phyloP scores from a whole-genome alignment of 106 monocot genomes.

The Agapanthus africanus region DNA sequence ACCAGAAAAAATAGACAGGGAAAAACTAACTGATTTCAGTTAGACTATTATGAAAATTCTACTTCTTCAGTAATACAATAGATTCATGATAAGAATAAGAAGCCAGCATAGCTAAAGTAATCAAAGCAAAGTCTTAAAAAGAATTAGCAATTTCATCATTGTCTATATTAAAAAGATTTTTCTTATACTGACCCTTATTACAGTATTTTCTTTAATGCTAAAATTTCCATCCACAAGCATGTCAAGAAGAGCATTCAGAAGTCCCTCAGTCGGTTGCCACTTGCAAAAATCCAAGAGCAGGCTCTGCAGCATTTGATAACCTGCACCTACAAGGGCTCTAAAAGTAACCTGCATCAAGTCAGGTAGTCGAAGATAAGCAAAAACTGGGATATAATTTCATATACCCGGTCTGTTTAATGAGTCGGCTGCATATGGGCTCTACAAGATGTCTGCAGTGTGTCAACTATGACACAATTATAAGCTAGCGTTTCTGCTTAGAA shows the following conservation, averaged over 20 bases:
- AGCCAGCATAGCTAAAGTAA: neutral
- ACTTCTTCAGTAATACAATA: neutral
- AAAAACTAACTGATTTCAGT: neutral
- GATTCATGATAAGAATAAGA: neutral
- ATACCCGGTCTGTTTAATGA: constrained; percentile 43
- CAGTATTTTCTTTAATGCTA: constrained; percentile 27
- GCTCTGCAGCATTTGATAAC: constrained; percentile 94
- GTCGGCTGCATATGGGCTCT: constrained; percentile 65
- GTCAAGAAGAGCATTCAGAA: constrained; percentile 84
- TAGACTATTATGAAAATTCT: neutral
- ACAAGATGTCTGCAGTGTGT: constrained; percentile 21
- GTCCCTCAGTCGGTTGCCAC: constrained; percentile 57
- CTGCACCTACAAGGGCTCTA: constrained; percentile 77
- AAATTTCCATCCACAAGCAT: constrained; percentile 99
- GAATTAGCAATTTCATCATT: neutral
- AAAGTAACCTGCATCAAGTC: constrained; percentile 56
- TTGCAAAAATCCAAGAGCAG: constrained; percentile 85
- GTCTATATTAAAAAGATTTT: neutral
- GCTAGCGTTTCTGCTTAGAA: neutral
- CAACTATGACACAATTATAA: neutral
- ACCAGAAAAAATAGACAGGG: constrained; percentile 11
- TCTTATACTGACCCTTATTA: constrained; percentile 55
- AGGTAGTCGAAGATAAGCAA: constrained; percentile 3
- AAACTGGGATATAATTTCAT: neutral
- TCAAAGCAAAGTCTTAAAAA: neutral